Evolutionary conservation across 2,329 filamentous ascomycete genomes (phyloP), one percentile per base, ranked within the genome.

Genomic region (Phyllachora maydis): DNA sequence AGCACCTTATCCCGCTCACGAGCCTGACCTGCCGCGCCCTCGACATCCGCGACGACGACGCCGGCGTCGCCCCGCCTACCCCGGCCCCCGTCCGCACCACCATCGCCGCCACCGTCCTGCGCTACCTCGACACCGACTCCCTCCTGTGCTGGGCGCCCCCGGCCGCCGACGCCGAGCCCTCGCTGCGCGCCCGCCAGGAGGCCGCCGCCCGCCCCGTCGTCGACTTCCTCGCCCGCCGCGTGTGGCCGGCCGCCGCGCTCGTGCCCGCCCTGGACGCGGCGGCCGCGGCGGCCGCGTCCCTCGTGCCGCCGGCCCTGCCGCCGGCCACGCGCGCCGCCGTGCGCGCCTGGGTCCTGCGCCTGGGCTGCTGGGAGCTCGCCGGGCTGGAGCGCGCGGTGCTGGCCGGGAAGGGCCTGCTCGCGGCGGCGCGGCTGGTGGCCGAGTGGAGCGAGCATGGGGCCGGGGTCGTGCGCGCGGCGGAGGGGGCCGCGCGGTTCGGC

Each of bases 111-210:
- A 71, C 67, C 32, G 51, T 88, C 24, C 64, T 95, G 59, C 65
- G 75, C 22, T 95, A 95, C 46, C 62, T 98, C 14, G 71, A 82
- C 37, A 95, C 88, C 1, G 88, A 98, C 49, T 83, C 79, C 0
- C 52, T 95, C 17, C 65, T 98, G 2, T 95, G 85, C 61, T 92
- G 82, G 78, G 81, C 61, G 13, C 58, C 65, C 19, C 54, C 56
- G 3, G 53, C 59, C 2, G 49, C 55, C 17, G 49, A 67, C 19
- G 45, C 53, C 15, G 50, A 60, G 23, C 38, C 43, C 4, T 67
- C 61, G 6, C 56, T 98, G 24, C 61, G 81, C 10, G 60, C 75
- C 21, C 52, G 71, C 11, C 88, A 98, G 50, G 63, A 69, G 36
- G 54, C 60, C 18, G 62, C 66, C 0, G 71, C 81, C 0, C 54